A percentile compares a stretch with the other conserved stretches of the same genome.
These are phyloP conservation scores for Alnus glutinosa DNA, from an alignment of 306 rosid genomes.

Conservation along the genomic window DNA sequence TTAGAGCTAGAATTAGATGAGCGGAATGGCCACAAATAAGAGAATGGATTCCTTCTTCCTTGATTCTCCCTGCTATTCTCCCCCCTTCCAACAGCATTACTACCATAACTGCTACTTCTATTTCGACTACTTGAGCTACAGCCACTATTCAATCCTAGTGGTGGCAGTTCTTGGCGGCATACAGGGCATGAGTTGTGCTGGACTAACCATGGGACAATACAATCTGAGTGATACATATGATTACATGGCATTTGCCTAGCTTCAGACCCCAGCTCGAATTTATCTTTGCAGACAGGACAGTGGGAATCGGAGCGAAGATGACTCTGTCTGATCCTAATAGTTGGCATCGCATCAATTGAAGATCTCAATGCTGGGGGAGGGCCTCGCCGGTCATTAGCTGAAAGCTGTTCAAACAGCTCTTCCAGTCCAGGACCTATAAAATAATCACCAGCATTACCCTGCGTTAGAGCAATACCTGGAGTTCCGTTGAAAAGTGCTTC, in stretches of 20 bases:
- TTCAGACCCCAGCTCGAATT: slow-evolving; percentile 63
- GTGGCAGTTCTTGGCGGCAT: slow-evolving; percentile 74
- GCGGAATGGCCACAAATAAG: slow-evolving; percentile 71
- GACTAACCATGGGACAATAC: slow-evolving; percentile 75
- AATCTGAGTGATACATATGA: slow-evolving; percentile 66
- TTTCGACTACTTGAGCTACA: slow-evolving; percentile 32
- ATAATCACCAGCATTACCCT: slow-evolving; percentile 67
- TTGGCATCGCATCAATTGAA: slow-evolving; percentile 70
- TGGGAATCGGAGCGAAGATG: slow-evolving; percentile 72
- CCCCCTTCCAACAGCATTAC: slow-evolving; percentile 35
- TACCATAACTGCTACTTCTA: slow-evolving; percentile 32
- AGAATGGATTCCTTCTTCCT: slow-evolving; percentile 53
- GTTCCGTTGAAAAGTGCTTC: slow-evolving; percentile 68
- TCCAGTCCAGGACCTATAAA: slow-evolving; percentile 79
- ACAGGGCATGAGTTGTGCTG: slow-evolving; percentile 81
- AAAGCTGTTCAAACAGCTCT: slow-evolving; percentile 75
- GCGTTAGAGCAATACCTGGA: slow-evolving; percentile 58
- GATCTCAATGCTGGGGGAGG: slow-evolving; percentile 69
- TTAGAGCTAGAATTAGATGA: slow-evolving; percentile 48
- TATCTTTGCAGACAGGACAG: slow-evolving; percentile 72
- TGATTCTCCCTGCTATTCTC: slow-evolving; percentile 46
- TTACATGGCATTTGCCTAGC: slow-evolving; percentile 77
- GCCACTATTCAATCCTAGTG: slow-evolving; percentile 38
- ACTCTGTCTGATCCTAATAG: slow-evolving; percentile 50
- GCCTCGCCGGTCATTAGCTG: slow-evolving; percentile 62